A percentile compares a stretch with the other conserved stretches of the same genome.
These are phyloP conservation scores for Monilinia polystroma DNA, from an alignment of 2,329 filamentous ascomycete species.

Conservation along the genomic window DNA sequence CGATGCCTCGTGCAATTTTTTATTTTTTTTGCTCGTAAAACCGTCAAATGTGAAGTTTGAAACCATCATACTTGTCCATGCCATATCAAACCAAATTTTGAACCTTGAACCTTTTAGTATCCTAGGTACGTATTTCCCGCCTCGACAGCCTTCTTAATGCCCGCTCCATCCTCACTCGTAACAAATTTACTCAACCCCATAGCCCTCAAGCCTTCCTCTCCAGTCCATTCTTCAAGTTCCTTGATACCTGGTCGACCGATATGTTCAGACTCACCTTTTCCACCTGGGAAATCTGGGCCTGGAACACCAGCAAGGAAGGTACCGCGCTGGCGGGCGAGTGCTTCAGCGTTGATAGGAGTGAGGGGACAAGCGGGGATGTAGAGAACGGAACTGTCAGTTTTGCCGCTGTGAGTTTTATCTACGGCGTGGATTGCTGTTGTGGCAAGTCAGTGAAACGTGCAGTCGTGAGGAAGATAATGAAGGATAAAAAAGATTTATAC, in stretches of 20 bases:
- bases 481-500: background rate
- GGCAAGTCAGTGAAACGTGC: background rate
- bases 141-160: conserved; percentile 4
- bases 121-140: background rate
- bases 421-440: conserved; percentile 62
- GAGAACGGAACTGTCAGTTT: conserved; percentile 74
- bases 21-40: background rate
- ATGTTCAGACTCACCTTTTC: conserved; percentile 63
- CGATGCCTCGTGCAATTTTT: background rate
- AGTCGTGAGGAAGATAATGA: background rate
- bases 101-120: background rate
- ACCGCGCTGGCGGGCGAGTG: conserved; percentile 68
- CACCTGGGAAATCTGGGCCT: conserved; percentile 69
- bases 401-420: conserved; percentile 72
- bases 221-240: conserved; percentile 44
- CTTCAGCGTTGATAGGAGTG: conserved; percentile 70
- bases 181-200: conserved; percentile 50
- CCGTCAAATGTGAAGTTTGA: background rate
- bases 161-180: background rate
- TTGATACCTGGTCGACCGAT: conserved; percentile 44
- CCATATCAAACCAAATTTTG: background rate
- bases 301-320: conserved; percentile 67
- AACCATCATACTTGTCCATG: background rate
- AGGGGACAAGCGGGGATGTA: conserved; percentile 88
- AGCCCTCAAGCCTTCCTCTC: conserved; percentile 52